Evolutionary conservation across 2,329 filamentous ascomycete species (phyloP).

Genomic region (Penicillium sp.): DNA sequence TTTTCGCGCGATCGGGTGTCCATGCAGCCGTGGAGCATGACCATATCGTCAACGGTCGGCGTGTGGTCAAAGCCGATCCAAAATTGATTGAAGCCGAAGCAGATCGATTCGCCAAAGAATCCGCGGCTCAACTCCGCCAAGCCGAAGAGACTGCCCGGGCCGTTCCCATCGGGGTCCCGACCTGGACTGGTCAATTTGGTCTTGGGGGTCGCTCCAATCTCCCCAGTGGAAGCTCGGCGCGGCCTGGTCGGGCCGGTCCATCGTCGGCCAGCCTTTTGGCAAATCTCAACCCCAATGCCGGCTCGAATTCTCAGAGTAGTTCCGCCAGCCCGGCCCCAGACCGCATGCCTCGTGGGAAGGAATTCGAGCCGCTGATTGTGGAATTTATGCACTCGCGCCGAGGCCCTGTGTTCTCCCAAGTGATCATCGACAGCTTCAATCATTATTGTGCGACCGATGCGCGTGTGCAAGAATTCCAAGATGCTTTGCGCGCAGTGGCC

Average conservation of each 20-base stretch:
- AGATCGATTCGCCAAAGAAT: constrained; percentile 68
- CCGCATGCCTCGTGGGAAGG: constrained; percentile 46
- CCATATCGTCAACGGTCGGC: constrained; percentile 73
- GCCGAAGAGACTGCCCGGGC: constrained; percentile 66
- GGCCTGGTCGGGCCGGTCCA: constrained; percentile 34
- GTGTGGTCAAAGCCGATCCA: constrained; percentile 65
- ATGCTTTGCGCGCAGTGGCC: constrained; percentile 71
- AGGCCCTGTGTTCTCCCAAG: constrained; percentile 72
- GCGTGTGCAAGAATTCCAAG: constrained; percentile 73
- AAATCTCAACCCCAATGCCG: constrained; percentile 30
- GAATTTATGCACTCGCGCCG: constrained; percentile 73
- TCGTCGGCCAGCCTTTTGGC: constrained; percentile 39
- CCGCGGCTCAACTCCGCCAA: constrained; percentile 67
- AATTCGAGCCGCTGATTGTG: constrained; percentile 67
- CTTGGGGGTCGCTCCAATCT: constrained; percentile 57
- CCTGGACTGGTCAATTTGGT: constrained; percentile 86
- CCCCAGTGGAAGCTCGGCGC: constrained; percentile 31
- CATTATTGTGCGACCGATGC: constrained; percentile 64
- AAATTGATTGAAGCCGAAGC: constrained; percentile 77
- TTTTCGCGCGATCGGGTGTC: constrained; percentile 79
- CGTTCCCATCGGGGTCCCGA: constrained; percentile 76
- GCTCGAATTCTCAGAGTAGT: constrained; percentile 20
- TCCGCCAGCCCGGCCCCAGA: constrained; percentile 38
- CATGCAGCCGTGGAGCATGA: constrained; percentile 93
- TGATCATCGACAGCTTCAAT: constrained; percentile 86